These are phyloP conservation scores for Collybia mongolica DNA, from an alignment of 768 basidiomycete genomes.

Conservation along the genomic window DNA sequence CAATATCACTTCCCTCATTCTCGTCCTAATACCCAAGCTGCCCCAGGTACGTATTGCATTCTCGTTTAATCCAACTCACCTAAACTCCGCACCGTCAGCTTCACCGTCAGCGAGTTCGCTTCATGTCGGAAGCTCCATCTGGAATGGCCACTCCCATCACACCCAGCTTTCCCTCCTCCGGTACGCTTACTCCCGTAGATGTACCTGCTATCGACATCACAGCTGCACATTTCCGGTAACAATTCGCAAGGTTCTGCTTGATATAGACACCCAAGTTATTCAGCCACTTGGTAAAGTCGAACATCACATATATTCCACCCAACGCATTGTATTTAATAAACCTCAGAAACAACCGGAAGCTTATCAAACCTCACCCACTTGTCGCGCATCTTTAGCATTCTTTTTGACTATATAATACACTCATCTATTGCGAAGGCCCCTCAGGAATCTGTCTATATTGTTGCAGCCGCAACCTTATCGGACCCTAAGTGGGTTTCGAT, in stretches of 20 bases:
- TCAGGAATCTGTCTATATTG: slow-evolving; percentile 41
- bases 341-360: slow-evolving; percentile 22
- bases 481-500: neutral
- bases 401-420: slow-evolving; percentile 30
- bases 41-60: slow-evolving; percentile 64
- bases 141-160: slow-evolving; percentile 67
- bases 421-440: slow-evolving; percentile 24
- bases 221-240: slow-evolving; percentile 43
- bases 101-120: slow-evolving; percentile 80
- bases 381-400: slow-evolving; percentile 24
- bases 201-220: slow-evolving; percentile 31
- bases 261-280: neutral
- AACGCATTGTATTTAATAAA: slow-evolving; percentile 31
- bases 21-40: slow-evolving; percentile 93
- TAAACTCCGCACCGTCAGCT: slow-evolving; percentile 42
- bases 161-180: slow-evolving; percentile 55
- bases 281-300: neutral
- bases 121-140: slow-evolving; percentile 65
- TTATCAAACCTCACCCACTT: slow-evolving; percentile 17
- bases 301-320: slow-evolving; percentile 10
- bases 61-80: slow-evolving; percentile 10
- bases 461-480: slow-evolving; percentile 53
- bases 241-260: too few species aligned
- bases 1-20: slow-evolving; percentile 75
- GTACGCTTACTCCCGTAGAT: slow-evolving; percentile 38